Base-by-base conservation (phyloP, 2,329 filamentous ascomycete species). In the Beauveria sp. region DNA sequence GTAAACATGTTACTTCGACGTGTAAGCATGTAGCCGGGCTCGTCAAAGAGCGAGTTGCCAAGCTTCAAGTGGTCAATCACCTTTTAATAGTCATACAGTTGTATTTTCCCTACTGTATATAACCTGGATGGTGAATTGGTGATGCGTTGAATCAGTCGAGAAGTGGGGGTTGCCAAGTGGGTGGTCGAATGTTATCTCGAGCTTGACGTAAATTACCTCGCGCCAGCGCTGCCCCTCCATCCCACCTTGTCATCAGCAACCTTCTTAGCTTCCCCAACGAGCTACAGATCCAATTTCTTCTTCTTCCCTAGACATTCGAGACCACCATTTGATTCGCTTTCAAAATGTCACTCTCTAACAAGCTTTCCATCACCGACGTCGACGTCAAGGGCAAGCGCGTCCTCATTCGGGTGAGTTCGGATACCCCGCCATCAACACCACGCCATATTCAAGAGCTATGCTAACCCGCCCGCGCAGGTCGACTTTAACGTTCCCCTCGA, bases 401-500 rank as follows among this genome's bases (percentile, higher is more conserved):
- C 78, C 85, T 99, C 72, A 97, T 99, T 77, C 90, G 95, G 74
- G 95, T 96, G 84, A 77, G 90, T 81, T 64, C 59, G 62, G 62
- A 54, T 61, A 57, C 72, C 72, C 72, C 72, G 68, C 72, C 66
- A 70, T 70, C 46, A 50, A n/a, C 22, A 40, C 50, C 20, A 20
- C 42, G 9, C 34, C 38, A 45, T 49, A 28, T 40, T 48, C 28
- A 48, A 51, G 43, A 38, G 16, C 22, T 9, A 18, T 45, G 9
- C 57, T 57, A 63, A 62, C 43, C 6, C 18, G 7, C 49, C 28
- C n/a, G n/a, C 20, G 57, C 72, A 96, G 93, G 93, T 99, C 77
- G 95, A 99, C 86, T 99, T 99, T 88, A 99, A 99, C 80, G 96
- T 99, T 62, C 95, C 95, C 67, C 91, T 99, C 73, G 92, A 99